Evolutionary conservation across 148 eudicot species (phyloP), one percentile per base, ranked within the genome.

Genomic region (Heliosperma pusillum): DNA sequence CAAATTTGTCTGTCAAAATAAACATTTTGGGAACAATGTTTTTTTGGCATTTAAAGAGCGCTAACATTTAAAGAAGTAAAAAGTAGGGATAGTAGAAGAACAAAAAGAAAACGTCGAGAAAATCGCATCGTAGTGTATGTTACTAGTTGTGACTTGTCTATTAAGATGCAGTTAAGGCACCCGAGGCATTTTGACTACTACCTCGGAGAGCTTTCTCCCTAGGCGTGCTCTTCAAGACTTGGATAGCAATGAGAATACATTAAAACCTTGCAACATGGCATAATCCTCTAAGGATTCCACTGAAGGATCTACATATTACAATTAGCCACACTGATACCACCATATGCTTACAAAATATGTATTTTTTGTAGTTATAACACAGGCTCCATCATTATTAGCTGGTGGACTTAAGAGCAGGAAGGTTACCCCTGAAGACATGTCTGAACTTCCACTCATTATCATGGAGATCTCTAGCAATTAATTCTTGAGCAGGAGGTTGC

Each of bases 401-500:
- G 66, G 26, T 68, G 74, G 36, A 60, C 53, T 16, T 21, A 63
- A 58, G 61, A 27, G 26, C 66, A 27, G 29, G 24, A 71, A 52
- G 58, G 26, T 72, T 78, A 88, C 91, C 91, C 25, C 91, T 87
- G 73, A 90, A 90, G 29, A 90, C 86, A 74, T 90, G 94, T 71
- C 91, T 82, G 47, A 90, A 90, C 30, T 88, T 90, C 94, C 94
- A 90, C 71, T 88, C 91, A 76, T 88, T 85, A 45, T 85, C 91
- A 77, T 90, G 94, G 68, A 90, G 85, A 83, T 90, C 94, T 68
- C 83, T 82, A 13, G 89, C 94, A 55, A 86, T 79, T 77, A 90
- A 74, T 78, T 90, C 94, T 78, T 90, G 94, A 58, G 78, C 79
- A 59, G 94, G 94, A 65, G 94, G 94, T 55, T 87, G 90, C 81